Percentiles rank a stretch among this genome's conserved stretches.
These are phyloP conservation scores for Cutaneotrichosporon arboriforme DNA, from an alignment of 1,284 basidiomycete genomes.

Conservation along the genomic window DNA sequence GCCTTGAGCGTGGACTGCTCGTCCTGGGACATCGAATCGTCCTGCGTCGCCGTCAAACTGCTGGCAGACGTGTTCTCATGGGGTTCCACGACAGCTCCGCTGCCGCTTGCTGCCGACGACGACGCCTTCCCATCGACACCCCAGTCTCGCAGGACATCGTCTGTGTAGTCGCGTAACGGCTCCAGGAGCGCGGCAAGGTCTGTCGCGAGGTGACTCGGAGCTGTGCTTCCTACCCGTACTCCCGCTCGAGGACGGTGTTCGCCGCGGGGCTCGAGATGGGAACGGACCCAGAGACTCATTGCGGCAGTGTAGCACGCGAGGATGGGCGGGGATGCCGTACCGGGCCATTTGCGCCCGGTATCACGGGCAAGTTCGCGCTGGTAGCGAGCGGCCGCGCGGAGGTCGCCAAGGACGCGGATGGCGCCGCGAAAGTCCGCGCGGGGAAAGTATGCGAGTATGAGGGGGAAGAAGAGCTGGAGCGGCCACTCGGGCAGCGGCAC, in stretches of 20 bases:
- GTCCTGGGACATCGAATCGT: neutral
- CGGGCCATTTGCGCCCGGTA: neutral
- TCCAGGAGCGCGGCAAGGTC: conserved; percentile 2
- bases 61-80: neutral
- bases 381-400: neutral
- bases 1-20: neutral
- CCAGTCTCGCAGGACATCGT: neutral
- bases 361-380: neutral
- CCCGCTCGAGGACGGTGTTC: neutral
- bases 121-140: too few species aligned
- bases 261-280: neutral
- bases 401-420: neutral
- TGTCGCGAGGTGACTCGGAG: neutral
- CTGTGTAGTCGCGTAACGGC: neutral
- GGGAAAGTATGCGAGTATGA: conserved; percentile 1
- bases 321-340: neutral
- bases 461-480: neutral
- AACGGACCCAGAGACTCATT: conserved; percentile 4
- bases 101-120: too few species aligned
- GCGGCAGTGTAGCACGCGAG: conserved; percentile 3
- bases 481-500: neutral
- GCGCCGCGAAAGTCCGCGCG: conserved; percentile 6
- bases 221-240: neutral
- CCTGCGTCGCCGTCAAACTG: neutral
- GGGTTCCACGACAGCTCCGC: too few species aligned